A percentile compares a stretch with the other conserved stretches of the same genome.
phyloP scores from a whole-genome alignment of 164 flowering plant genomes.

The Kingdonia uniflora region DNA sequence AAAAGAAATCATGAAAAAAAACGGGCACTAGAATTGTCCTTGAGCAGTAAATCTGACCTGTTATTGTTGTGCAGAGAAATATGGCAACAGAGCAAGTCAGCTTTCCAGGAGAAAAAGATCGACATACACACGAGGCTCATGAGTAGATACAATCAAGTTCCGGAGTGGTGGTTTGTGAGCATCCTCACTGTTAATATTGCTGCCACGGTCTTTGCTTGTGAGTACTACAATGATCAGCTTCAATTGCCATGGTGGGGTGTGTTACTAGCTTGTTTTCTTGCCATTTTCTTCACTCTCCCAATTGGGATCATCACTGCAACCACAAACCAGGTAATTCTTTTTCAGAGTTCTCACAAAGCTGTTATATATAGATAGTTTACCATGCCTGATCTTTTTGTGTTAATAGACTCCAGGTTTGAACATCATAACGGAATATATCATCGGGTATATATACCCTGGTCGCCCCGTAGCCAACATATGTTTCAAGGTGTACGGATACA shows the following conservation, averaged over 20 bases:
- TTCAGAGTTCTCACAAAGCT: background rate
- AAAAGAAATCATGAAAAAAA: no score
- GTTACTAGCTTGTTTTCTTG: constrained; percentile 56
- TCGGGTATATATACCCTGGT: constrained; percentile 79
- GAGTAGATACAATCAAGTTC: constrained; percentile 64
- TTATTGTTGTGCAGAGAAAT: constrained; percentile 37
- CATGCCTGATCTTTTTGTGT: background rate
- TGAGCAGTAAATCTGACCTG: no score
- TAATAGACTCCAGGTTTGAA: constrained; percentile 60
- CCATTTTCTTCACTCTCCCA: constrained; percentile 79
- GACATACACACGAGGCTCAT: constrained; percentile 73
- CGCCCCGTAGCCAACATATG: constrained; percentile 84
- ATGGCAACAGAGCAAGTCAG: constrained; percentile 55
- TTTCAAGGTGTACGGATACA: constrained; percentile 86
- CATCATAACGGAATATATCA: constrained; percentile 66
- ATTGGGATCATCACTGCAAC: constrained; percentile 85
- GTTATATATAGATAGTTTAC: background rate
- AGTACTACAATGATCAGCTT: constrained; percentile 62
- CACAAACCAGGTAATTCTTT: constrained; percentile 56
- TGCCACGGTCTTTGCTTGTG: constrained; percentile 46
- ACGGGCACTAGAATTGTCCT: no score
- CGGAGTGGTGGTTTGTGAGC: constrained; percentile 71
- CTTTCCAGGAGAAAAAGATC: constrained; percentile 46
- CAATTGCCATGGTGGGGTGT: constrained; percentile 96
- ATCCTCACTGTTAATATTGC: constrained; percentile 56